Evolutionary conservation across 208 protist species (phyloP), one percentile per base, ranked within the genome.

Genomic region (Vickermania spadyakhi): DNA sequence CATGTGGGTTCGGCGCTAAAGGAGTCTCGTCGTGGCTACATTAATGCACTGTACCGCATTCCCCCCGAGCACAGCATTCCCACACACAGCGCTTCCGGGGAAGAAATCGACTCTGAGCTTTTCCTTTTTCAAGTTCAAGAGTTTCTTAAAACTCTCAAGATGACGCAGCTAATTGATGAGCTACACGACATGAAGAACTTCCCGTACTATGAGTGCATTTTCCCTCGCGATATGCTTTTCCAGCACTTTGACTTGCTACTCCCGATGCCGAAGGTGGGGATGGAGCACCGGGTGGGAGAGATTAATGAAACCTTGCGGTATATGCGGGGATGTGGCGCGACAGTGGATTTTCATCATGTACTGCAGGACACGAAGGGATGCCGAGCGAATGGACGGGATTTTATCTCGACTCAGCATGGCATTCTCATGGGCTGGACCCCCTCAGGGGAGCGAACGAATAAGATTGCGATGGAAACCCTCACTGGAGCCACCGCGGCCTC

Each of bases 261-360:
- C 27, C 84, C 84, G 2, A 94, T 94, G 87, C 87, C 87, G 5
- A 89, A 90, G 65, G 79, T 81, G 54, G 82, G 87, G 3, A 72
- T 80, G 11, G 87, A 94, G 71, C 73, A 90, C 54, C 79, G 84
- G 26, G 78, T 75, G 11, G 68, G 77, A 0, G 87, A 94, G 61
- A 72, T 90, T 14, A 90, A 79, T 62, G 87, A 94, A 60, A 94
- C 87, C 22, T 73, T 94, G 28, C 76, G 87, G n/a, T 87, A 94
- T 72, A 79, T 94, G 58, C 76, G 87, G n/a, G 79, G 70, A 7
- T 84, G 78, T 63, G 87, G 87, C 53, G 73, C 81, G 1, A 75
- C 75, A 3, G 82, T 66, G 25, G 84, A 91, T 28, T 69, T 88
- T 60, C 81, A 83, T 54, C 87, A 90, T 71, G 56, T 82, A 18